phyloP scores from a whole-genome alignment of 768 basidiomycete species.

The Mycena filopes region DNA sequence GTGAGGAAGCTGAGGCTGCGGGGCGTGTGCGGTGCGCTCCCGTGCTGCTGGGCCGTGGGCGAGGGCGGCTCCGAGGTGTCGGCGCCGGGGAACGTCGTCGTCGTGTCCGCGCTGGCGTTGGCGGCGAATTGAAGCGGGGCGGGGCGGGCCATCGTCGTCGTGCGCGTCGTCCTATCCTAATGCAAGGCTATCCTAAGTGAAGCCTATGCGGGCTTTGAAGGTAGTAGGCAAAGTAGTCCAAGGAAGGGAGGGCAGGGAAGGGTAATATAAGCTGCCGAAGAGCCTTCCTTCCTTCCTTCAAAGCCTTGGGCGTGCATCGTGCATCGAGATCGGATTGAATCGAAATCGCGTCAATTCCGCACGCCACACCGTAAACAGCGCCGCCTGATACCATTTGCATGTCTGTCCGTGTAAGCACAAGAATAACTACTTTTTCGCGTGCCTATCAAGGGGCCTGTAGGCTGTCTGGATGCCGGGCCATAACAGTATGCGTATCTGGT shows the following conservation, averaged over 20 bases:
- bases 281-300: not conserved
- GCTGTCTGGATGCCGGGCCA: not conserved
- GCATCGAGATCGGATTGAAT: too few species aligned
- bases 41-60: slow-evolving; percentile 39
- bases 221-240: too few species aligned
- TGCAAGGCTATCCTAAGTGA: too few species aligned
- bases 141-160: slow-evolving; percentile 9
- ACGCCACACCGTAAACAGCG: not conserved
- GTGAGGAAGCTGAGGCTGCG: slow-evolving; percentile 49
- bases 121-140: slow-evolving; percentile 28
- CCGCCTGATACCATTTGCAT: too few species aligned
- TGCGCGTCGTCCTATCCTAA: too few species aligned
- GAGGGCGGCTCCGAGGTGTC: slow-evolving; percentile 43
- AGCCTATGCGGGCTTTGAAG: too few species aligned
- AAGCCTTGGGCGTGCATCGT: too few species aligned
- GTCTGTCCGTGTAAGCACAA: too few species aligned
- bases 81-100: slow-evolving; percentile 39
- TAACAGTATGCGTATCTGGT: not conserved
- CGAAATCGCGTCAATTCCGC: too few species aligned
- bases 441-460: not conserved
- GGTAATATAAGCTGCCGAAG: not conserved
- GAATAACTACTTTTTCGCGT: too few species aligned
- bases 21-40: slow-evolving; percentile 51
- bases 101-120: too few species aligned
- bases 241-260: not conserved